A percentile compares a stretch with the other conserved stretches of the same genome.
Conservation (phyloP, 495 filamentous ascomycete species). For the Podospora bellae-mahoneyi region DNA sequence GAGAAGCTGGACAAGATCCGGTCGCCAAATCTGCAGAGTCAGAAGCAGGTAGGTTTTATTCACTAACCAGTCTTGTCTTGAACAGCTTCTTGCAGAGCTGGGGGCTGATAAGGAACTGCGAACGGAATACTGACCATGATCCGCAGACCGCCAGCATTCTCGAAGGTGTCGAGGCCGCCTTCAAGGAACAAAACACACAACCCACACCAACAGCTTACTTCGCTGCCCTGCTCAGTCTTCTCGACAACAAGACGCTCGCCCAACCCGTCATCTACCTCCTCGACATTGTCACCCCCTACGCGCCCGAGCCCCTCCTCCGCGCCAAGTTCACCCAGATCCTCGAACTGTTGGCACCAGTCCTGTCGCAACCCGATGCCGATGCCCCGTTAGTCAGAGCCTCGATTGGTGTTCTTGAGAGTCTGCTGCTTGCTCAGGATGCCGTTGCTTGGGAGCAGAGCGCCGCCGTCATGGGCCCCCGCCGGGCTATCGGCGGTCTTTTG, state of each 20-base stretch:
- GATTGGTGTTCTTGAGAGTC: slow-evolving; percentile 87
- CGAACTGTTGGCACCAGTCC: slow-evolving; percentile 73
- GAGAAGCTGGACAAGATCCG: slow-evolving; percentile 95
- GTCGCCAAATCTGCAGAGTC: slow-evolving; percentile 91
- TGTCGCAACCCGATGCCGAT: slow-evolving; percentile 77
- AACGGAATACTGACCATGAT: slow-evolving; percentile 16
- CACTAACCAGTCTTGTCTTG: background rate
- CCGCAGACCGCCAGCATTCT: slow-evolving; percentile 80
- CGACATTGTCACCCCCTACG: slow-evolving; percentile 78
- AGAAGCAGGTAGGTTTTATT: slow-evolving; percentile 69
- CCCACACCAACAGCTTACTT: slow-evolving; percentile 89
- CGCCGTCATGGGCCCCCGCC: slow-evolving; percentile 78
- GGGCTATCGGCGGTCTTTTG: slow-evolving; percentile 83
- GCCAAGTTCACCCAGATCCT: slow-evolving; percentile 94
- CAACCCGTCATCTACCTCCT: slow-evolving; percentile 92
- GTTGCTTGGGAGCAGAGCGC: slow-evolving; percentile 81
- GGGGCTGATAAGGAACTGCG: background rate
- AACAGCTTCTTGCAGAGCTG: background rate
- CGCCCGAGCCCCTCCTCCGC: slow-evolving; percentile 79
- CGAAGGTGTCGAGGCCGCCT: slow-evolving; percentile 85
- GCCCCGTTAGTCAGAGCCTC: slow-evolving; percentile 81
- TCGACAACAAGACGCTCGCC: slow-evolving; percentile 81
- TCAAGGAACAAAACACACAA: slow-evolving; percentile 78
- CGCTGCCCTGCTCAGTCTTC: slow-evolving; percentile 86
- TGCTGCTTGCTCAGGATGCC: slow-evolving; percentile 83